Base-by-base conservation (phyloP, 768 basidiomycete species). In the Rhizopogon rudus region DNA sequence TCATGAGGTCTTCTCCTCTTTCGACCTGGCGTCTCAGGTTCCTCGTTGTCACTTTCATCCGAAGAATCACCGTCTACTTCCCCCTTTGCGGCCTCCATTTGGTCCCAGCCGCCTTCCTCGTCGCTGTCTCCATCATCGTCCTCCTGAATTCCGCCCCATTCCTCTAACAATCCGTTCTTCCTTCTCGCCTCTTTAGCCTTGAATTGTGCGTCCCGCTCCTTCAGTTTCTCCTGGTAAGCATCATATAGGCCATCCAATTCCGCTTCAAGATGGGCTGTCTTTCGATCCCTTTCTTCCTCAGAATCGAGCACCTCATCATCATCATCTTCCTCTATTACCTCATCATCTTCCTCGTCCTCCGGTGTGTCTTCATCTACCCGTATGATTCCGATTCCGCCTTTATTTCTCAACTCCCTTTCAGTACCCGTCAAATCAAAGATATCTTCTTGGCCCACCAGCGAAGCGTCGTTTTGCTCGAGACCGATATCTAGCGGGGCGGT, bases 401-500 rank as follows among this genome's bases (percentile, higher is more conserved):
- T 73, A 63, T 74, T 75, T 39, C 64, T 67, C 57, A 75, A 62
- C 44, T 71, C 71, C 43, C 68, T 73, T 67, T 87, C 84, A 5
- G 84, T 81, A 43, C 78, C 75, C 48, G 75, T 83, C 41, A 98
- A 80, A 64, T 95, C 92, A 63, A 98, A 98, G 22, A 97, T 75
- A 61, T 98, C 94, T 25, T 86, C 88, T 63, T 89, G 87, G 6
- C 90, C 91, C 22, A 81, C 66, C 16, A 96, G 77, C 16, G 88
- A 78, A 3, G 82, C 73, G 60, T 96, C 93, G 51, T 81, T 77
- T 62, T 89, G 88, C 63, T 93, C 91, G 56, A 94, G 71, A 67
- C 94, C 95, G 60, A 98, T 94, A 63, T 98, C 97, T 61, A 95
- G 75, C n/a, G 97, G 97, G 17, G 93, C 93, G 12, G 90, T 91